phyloP scores from a whole-genome alignment of 2,329 filamentous ascomycete genomes.

The Colletotrichum sp. region DNA sequence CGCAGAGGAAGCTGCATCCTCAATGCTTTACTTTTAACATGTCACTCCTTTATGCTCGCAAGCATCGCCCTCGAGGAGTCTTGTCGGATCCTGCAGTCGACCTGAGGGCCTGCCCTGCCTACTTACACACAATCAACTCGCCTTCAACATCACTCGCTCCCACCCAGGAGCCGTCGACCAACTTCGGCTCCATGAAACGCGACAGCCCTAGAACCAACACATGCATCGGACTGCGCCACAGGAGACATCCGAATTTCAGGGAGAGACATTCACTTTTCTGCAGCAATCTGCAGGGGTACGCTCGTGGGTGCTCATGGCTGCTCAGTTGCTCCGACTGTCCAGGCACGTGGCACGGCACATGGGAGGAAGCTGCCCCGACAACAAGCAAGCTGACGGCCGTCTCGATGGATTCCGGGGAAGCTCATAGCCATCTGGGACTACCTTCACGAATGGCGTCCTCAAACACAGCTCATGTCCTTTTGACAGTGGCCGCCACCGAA shows the following conservation, averaged over 20 bases:
- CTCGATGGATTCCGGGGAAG: background rate
- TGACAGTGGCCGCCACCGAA: background rate
- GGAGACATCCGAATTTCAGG: background rate
- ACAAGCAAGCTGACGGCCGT: background rate
- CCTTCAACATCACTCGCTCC: background rate
- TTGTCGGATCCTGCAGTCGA: background rate
- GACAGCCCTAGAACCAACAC: background rate
- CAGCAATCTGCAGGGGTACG: background rate
- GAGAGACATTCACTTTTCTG: background rate
- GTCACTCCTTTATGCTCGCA: background rate
- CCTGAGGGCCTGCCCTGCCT: background rate
- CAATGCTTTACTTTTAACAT: background rate
- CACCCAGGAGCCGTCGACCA: fast-evolving
- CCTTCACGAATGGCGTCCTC: background rate
- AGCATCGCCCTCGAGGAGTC: background rate
- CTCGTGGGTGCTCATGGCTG: background rate
- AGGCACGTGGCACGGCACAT: background rate
- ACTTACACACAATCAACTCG: background rate
- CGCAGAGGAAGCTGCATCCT: background rate
- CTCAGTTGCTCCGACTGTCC: background rate
- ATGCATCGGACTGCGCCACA: background rate
- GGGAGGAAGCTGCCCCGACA: background rate
- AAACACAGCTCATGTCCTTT: background rate
- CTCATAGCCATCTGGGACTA: background rate
- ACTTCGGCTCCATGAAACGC: background rate